These are phyloP conservation scores for Boletus semigastroideus DNA, from an alignment of 1,284 basidiomycete species.

Conservation along the genomic window DNA sequence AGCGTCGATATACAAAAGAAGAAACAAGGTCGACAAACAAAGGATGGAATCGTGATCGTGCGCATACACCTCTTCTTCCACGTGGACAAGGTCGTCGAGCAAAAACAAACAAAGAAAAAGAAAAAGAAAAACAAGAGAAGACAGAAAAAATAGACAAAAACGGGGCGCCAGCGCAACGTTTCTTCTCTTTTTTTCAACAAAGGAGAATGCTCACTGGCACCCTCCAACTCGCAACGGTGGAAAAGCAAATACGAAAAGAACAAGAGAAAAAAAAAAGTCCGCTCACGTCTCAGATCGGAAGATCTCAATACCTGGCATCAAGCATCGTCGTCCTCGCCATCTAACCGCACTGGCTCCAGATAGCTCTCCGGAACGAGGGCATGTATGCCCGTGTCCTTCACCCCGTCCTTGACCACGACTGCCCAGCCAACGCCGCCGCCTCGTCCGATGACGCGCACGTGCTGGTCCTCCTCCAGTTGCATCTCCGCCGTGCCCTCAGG, in stretches of 20 bases:
- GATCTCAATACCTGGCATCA: not conserved
- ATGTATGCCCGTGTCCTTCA: slow-evolving; percentile 43
- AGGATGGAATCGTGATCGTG: too few relatives aligned
- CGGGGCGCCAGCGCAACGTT: slow-evolving; percentile 16
- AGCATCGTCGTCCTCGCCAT: slow-evolving; percentile 30
- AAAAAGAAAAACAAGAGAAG: not conserved
- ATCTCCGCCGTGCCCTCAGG: slow-evolving; percentile 77
- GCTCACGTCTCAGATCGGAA: slow-evolving; percentile 3
- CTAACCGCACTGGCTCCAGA: slow-evolving; percentile 49
- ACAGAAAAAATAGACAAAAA: not conserved
- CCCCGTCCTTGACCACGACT: slow-evolving; percentile 49
- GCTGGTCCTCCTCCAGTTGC: slow-evolving; percentile 68
- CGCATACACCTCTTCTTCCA: not conserved
- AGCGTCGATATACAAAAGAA: too few relatives aligned
- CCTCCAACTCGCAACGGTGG: not conserved
- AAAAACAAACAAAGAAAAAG: not conserved
- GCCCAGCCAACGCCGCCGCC: slow-evolving; percentile 79
- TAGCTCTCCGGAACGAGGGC: slow-evolving; percentile 71
- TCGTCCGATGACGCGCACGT: slow-evolving; percentile 63
- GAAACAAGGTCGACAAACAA: too few relatives aligned
- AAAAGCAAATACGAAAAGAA: not conserved
- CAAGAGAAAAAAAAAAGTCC: not conserved
- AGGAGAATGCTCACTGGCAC: too few relatives aligned
- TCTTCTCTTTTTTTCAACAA: too few relatives aligned
- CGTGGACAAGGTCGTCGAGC: not conserved